Base-by-base conservation (phyloP, 176 grass and related monocot genomes). In the Aegilops tauschii region DNA sequence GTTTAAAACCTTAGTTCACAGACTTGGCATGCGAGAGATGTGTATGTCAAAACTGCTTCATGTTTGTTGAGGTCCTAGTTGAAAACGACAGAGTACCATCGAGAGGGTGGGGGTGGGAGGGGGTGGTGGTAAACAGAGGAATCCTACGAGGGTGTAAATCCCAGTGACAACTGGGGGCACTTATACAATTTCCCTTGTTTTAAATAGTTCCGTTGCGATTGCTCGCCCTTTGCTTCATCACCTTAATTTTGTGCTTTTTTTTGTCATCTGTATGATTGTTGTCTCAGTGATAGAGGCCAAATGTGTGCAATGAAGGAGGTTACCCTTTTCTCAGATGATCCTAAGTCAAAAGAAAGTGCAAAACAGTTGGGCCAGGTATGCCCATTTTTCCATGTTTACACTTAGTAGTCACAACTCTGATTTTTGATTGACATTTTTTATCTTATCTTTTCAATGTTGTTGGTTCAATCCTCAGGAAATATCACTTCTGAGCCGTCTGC, bases 221-320 rank as follows among this genome's bases (percentile, higher is more conserved):
- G 29, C 79, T 82, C 8, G 11, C 39, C 18, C 39, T 66, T 69
- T 58, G 8, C 58, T 67, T 81, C 25, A 25, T 83, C 73, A 52
- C 61, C 87, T 68, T 80, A 34, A 81, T 89, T 91, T 71, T 23
- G 49, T 86, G 42, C 63, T 5, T 23, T 28, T 9, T 81, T 59
- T 70, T 54, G 18, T 35, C 66, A 73, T 87, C 29, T 31, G 31
- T 83, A 77, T 75, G 72, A 91, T 35, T 68, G 44, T 79, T 62
- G 44, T 79, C 56, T 78, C 80, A 98, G 97, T 86, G 97, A 96
- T 87, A 96, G 86, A 87, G 97, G 97, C 75, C 90, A 96, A 92
- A 98, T 98, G 97, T 96, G 97, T 78, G 97, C 94, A 82, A 98
- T 98, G 97, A 98, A 98, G 86, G 97, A 98, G 87, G 97, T 98